phyloP scores from a whole-genome alignment of 2,329 filamentous ascomycete genomes.

The Cyclaneusma minus region DNA sequence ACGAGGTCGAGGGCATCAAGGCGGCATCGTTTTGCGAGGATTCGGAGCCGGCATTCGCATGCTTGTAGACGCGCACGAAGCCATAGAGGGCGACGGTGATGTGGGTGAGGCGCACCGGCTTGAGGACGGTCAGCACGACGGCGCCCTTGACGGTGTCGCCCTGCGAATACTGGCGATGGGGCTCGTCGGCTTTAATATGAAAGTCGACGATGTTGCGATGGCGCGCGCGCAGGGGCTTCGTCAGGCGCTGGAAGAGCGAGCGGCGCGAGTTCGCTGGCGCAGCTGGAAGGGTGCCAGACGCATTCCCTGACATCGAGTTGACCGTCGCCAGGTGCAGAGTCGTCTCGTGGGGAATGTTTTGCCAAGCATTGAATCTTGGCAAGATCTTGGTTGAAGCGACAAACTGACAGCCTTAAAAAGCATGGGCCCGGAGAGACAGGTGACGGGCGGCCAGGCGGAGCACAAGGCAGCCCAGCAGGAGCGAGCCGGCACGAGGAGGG shows the following conservation, averaged over 20 bases:
- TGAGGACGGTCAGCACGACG: constrained; percentile 57
- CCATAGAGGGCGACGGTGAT: constrained; percentile 65
- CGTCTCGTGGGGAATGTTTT: too few species aligned
- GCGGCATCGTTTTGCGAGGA: constrained; percentile 23
- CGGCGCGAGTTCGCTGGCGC: too few species aligned
- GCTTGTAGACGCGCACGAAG: constrained; percentile 64
- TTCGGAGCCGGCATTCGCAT: constrained; percentile 38
- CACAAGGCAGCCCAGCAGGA: too few species aligned
- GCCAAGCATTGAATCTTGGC: too few species aligned
- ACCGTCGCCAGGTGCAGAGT: too few species aligned
- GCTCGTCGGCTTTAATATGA: constrained; percentile 61
- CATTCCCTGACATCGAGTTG: too few species aligned
- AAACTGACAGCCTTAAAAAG: too few species aligned
- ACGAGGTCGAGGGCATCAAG: constrained; percentile 18
- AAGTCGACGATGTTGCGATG: constrained; percentile 60
- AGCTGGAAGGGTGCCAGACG: too few species aligned
- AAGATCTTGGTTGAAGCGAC: too few species aligned
- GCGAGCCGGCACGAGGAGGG: too few species aligned
- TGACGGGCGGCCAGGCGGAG: too few species aligned
- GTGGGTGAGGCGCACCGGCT: constrained; percentile 65
- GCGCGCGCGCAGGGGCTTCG: constrained; percentile 26
- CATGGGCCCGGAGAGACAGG: too few species aligned
- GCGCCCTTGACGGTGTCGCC: constrained; percentile 59
- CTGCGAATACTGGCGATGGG: constrained; percentile 59
- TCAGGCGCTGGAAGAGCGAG: constrained; percentile 24